Evolutionary conservation across 305 asterid genomes (phyloP).

Genomic region (Caryopteris hybrid): DNA sequence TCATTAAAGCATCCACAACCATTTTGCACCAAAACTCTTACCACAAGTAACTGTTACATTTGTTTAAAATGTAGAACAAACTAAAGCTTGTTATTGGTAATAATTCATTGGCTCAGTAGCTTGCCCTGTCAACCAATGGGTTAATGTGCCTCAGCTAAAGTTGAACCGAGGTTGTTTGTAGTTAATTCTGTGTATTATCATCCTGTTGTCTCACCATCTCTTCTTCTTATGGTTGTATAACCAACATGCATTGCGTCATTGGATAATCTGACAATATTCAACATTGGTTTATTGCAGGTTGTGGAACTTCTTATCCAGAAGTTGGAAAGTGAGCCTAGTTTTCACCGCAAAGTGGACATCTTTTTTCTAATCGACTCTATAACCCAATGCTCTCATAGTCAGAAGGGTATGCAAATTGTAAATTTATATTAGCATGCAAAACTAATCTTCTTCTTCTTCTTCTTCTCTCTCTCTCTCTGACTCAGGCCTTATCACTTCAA

Average conservation of each 20-base stretch:
- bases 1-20: not conserved
- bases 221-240: not conserved
- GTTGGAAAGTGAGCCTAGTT: conserved; percentile 70
- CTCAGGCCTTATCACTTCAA: not conserved
- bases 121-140: not conserved
- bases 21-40: not conserved
- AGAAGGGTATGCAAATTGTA: conserved; percentile 60
- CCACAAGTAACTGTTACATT: not conserved
- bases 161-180: not conserved
- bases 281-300: conserved; percentile 48
- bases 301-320: conserved; percentile 86
- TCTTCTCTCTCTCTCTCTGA: not conserved
- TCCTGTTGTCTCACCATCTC: not conserved
- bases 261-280: conserved; percentile 19
- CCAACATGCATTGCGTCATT: conserved; percentile 3
- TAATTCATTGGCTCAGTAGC: not conserved
- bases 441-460: too few species aligned
- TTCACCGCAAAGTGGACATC: conserved; percentile 81
- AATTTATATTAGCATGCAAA: not conserved
- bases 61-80: not conserved
- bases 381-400: conserved; percentile 94
- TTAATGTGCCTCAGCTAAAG: not conserved
- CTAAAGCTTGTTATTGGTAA: not conserved
- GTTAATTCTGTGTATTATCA: not conserved
- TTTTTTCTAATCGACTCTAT: conserved; percentile 93